A percentile compares a stretch with the other conserved stretches of the same genome.
phyloP scores from a whole-genome alignment of 2,329 filamentous ascomycete species.

The Mollisiaceae sp. region DNA sequence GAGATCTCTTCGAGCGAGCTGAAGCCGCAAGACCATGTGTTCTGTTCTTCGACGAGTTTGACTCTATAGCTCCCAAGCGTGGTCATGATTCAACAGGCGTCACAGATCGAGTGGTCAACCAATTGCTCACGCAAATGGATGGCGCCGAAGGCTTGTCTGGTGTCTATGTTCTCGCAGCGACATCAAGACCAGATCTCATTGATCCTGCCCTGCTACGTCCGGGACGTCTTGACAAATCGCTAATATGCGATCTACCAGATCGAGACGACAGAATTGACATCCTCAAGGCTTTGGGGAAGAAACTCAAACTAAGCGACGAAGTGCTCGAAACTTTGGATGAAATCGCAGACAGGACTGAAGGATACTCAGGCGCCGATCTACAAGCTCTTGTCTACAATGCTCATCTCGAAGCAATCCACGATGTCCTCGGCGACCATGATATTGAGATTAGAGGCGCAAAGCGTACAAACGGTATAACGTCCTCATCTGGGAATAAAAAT shows the following conservation, averaged over 20 bases:
- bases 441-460: constrained; percentile 41
- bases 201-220: constrained; percentile 92
- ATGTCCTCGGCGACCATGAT: constrained; percentile 74
- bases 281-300: constrained; percentile 79
- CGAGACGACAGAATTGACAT: constrained; percentile 87
- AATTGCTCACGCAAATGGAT: constrained; percentile 98
- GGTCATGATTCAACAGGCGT: constrained; percentile 97
- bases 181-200: constrained; percentile 90
- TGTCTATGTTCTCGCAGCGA: constrained; percentile 95
- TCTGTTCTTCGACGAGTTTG: constrained; percentile 98
- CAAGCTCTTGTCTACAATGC: constrained; percentile 96
- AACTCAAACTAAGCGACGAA: constrained; percentile 74
- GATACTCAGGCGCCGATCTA: constrained; percentile 92
- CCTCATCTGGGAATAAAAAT: constrained; percentile 49
- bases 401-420: constrained; percentile 95
- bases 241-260: constrained; percentile 88
- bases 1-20: constrained; percentile 92
- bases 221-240: constrained; percentile 88
- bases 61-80: constrained; percentile 95
- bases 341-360: constrained; percentile 80
- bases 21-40: constrained; percentile 91
- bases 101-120: constrained; percentile 98
- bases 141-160: constrained; percentile 93
- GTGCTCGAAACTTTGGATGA: constrained; percentile 65
- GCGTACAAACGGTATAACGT: constrained; percentile 35